Percentiles rank a stretch among this genome's conserved stretches.
phyloP scores from a whole-genome alignment of 257 asterid species.

The Cruciata laevipes region DNA sequence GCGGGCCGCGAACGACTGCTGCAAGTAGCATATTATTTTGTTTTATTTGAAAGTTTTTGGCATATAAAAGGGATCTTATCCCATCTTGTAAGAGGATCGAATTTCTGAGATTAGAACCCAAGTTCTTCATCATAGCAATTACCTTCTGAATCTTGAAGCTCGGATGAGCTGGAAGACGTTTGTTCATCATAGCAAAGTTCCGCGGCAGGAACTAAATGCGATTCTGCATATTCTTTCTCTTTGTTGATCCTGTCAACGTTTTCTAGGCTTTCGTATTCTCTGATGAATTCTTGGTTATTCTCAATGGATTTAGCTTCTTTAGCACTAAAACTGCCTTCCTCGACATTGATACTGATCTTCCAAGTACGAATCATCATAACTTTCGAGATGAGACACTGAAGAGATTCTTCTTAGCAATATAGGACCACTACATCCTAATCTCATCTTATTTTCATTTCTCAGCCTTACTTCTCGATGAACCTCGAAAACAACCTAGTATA shows the following conservation, averaged over 20 bases:
- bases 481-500: conserved; percentile 46
- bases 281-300: conserved; percentile 4
- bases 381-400: conserved; percentile 48
- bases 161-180: conserved; percentile 11
- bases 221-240: conserved; percentile 17
- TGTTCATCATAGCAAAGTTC: conserved; percentile 15
- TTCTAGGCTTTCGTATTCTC: conserved; percentile 11
- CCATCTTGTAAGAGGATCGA: too few relatives aligned
- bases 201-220: conserved; percentile 12
- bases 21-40: too few relatives aligned
- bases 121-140: too few relatives aligned
- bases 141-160: conserved; percentile 40
- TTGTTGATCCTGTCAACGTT: conserved; percentile 8
- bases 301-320: conserved; percentile 10
- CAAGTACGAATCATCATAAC: conserved; percentile 26
- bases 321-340: conserved; percentile 16
- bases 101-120: too few relatives aligned
- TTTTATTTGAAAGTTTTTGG: too few relatives aligned
- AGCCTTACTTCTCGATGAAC: conserved; percentile 51
- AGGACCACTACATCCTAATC: conserved; percentile 25
- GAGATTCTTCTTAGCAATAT: conserved; percentile 33
- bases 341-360: conserved; percentile 16
- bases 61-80: too few relatives aligned
- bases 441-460: conserved; percentile 33
- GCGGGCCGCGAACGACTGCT: too few relatives aligned